These are phyloP conservation scores for Populus euphratica DNA, from an alignment of 345 rosid genomes.

Conservation along the genomic window DNA sequence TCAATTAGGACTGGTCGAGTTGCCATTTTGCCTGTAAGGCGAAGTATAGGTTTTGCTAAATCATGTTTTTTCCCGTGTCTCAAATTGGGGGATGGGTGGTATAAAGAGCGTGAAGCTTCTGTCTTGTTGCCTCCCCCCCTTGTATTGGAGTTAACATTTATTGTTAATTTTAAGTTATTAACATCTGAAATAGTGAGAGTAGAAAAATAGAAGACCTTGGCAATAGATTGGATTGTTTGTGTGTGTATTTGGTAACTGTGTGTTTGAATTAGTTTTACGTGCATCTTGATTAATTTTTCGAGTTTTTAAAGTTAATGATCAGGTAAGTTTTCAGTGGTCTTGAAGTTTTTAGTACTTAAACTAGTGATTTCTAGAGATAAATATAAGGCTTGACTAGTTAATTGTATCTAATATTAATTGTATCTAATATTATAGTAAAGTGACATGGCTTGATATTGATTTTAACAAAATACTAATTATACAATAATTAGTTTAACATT, in stretches of 20 bases:
- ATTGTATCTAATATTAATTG: too few relatives aligned
- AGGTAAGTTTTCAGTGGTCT: accelerated
- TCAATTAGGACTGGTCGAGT: slow-evolving; percentile 9
- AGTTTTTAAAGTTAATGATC: too few relatives aligned
- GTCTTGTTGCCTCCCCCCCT: slow-evolving; percentile 10
- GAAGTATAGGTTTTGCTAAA: slow-evolving; percentile 32
- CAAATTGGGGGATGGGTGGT: slow-evolving; percentile 26
- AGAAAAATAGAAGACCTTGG: slow-evolving; percentile 14
- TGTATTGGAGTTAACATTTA: background rate
- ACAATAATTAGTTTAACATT: too few relatives aligned
- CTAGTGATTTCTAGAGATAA: too few relatives aligned
- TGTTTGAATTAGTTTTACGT: too few relatives aligned
- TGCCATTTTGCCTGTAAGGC: slow-evolving; percentile 44
- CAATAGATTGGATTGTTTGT: slow-evolving; percentile 11
- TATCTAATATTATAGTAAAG: too few relatives aligned
- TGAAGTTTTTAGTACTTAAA: too few relatives aligned
- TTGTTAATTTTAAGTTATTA: slow-evolving; percentile 22
- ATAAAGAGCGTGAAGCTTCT: slow-evolving; percentile 26
- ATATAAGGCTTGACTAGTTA: too few relatives aligned
- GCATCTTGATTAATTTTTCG: too few relatives aligned
- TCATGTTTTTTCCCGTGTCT: slow-evolving; percentile 18
- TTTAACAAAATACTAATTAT: too few relatives aligned
- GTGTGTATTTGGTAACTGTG: too few relatives aligned
- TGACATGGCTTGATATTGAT: too few relatives aligned
- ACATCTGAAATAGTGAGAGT: slow-evolving; percentile 12